These are phyloP conservation scores for Trametes pubescens DNA, from an alignment of 1,284 basidiomycete genomes.

Conservation along the genomic window DNA sequence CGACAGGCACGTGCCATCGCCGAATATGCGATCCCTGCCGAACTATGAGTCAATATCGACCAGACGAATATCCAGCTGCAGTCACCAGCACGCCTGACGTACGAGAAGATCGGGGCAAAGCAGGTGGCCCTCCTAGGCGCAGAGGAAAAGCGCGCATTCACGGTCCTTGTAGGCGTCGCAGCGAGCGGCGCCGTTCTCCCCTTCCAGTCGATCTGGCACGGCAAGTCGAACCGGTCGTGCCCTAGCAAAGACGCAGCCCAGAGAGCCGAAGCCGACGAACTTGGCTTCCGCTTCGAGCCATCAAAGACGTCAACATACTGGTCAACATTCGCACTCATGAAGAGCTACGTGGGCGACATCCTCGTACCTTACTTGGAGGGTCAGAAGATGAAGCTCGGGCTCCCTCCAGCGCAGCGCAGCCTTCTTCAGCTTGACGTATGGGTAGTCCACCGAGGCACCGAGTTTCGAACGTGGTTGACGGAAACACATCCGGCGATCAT, in stretches of 20 bases:
- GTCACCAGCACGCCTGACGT: slow-evolving; percentile 32
- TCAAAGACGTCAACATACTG: slow-evolving; percentile 47
- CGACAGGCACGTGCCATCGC: slow-evolving; percentile 40
- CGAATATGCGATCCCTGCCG: slow-evolving; percentile 40
- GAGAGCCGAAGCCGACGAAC: slow-evolving; percentile 28
- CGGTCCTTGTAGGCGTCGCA: slow-evolving; percentile 40
- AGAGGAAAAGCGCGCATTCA: slow-evolving; percentile 48
- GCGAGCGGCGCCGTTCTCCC: slow-evolving; percentile 41
- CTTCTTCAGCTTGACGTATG: slow-evolving; percentile 47
- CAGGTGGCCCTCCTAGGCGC: slow-evolving; percentile 41
- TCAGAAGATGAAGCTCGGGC: slow-evolving; percentile 29
- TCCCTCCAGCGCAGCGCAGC: slow-evolving; percentile 39
- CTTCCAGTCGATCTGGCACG: slow-evolving; percentile 37
- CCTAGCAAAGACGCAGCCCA: slow-evolving; percentile 21
- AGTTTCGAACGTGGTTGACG: slow-evolving; percentile 44
- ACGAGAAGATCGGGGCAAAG: slow-evolving; percentile 35
- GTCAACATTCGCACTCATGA: slow-evolving; percentile 49
- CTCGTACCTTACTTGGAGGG: slow-evolving; percentile 45
- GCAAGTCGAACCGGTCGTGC: not conserved
- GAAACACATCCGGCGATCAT: slow-evolving; percentile 34
- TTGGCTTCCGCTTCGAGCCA: slow-evolving; percentile 41
- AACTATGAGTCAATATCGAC: slow-evolving; percentile 48
- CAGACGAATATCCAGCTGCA: slow-evolving; percentile 39
- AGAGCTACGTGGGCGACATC: slow-evolving; percentile 42
- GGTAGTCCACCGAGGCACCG: slow-evolving; percentile 46